Percentiles rank a stretch among this genome's conserved stretches.
Evolutionary conservation across 78 protist genomes (phyloP).

Genomic region (Dictyostelium purpureum): DNA sequence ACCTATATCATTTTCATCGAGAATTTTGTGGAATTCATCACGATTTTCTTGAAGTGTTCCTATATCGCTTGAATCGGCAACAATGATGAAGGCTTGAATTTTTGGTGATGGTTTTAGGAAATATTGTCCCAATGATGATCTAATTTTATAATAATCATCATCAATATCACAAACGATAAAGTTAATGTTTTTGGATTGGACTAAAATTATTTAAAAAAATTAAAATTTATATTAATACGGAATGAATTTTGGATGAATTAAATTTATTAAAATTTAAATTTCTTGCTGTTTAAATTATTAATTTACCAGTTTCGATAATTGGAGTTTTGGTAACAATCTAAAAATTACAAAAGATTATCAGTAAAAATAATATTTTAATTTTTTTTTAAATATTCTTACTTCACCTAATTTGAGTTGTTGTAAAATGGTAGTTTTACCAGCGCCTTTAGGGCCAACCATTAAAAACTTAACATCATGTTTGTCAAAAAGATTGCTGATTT

Average conservation of each 20-base stretch:
- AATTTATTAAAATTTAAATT: too few species aligned
- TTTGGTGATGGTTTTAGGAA: too few species aligned
- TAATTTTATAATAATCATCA: conserved; percentile 96
- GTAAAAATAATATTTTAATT: neutral
- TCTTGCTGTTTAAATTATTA: neutral
- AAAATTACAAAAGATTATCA: too few species aligned
- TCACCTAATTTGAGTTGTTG: neutral
- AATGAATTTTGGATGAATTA: neutral
- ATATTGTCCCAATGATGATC: conserved; percentile 91
- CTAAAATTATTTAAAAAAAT: neutral
- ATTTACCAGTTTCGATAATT: neutral
- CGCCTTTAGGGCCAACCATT: neutral
- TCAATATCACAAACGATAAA: conserved; percentile 97
- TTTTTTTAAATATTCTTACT: too few species aligned
- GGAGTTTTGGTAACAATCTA: neutral
- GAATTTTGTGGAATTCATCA: conserved; percentile 86
- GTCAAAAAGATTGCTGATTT: neutral
- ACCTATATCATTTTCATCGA: conserved; percentile 70
- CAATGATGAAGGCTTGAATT: conserved; percentile 94
- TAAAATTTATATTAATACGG: too few species aligned
- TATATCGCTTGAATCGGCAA: conserved; percentile 94
- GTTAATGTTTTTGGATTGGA: conserved; percentile 91
- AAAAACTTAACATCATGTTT: neutral
- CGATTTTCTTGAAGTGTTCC: conserved; percentile 87
- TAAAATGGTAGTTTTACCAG: neutral